Base-by-base conservation (phyloP, 1,284 basidiomycete species). In the Sporisorium iseilematis-ciliati region DNA sequence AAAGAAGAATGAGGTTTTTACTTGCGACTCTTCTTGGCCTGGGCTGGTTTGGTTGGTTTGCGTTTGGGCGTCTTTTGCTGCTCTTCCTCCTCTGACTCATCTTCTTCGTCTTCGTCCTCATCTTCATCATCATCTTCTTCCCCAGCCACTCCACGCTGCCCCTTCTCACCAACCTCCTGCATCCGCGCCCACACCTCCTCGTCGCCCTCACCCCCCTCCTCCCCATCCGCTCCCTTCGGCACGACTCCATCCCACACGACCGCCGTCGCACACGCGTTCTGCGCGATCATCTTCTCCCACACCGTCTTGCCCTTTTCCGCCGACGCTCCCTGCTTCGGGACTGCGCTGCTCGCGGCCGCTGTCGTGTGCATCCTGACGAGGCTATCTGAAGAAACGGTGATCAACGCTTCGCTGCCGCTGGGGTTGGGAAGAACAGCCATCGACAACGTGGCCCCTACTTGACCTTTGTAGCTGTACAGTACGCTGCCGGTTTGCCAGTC, bases 401-500 rank as follows among this genome's bases (percentile, higher is more conserved):
- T 64, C 4, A 75, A 41, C 4, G 53, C 60, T 26, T 71, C 67
- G n/a, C n/a, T n/a, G n/a, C n/a, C n/a, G n/a, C n/a, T n/a, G n/a
- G n/a, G n/a, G n/a, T n/a, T n/a, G n/a, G 72, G 72, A 14, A 75
- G 63, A 33, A 65, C 35, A 4, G 59, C 31, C 57, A 75, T 65
- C n/a, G 49, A 57, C 4, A 69, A 43, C 1, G 63, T 63, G 0
- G 72, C 61, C 4, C 72, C 72, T 1, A 69, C 58, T 41, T 68
- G 66, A 26, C 62, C 58, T 48, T 74, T 77, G 61, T 78, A 82
- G 3, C 57, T 56, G 46, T 79, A 82, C n/a, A 72, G n/a, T 23
- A 79, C 58, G 1, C 31, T 21, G 3, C 71, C 76, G 2, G 57
- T 59, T 49, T 63, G 33, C 74, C 73, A 76, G 33, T 80, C 76